Evolutionary conservation across 345 rosid genomes (phyloP).

Genomic region (Noccaea bulbosa): DNA sequence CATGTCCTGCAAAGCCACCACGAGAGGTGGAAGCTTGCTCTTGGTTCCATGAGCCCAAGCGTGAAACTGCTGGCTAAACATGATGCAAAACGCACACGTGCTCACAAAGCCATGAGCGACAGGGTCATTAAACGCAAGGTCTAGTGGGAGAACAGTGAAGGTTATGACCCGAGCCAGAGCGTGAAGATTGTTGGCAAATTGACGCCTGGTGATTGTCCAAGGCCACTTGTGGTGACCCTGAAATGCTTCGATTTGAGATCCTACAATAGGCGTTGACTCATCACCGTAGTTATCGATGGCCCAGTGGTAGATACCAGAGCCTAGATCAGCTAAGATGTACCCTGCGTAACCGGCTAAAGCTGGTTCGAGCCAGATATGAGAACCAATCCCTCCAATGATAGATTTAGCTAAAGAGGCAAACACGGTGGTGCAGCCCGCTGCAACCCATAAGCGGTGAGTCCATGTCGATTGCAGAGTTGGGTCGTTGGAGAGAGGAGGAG

Average conservation of each 20-base stretch:
- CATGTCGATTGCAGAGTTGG: constrained; percentile 68
- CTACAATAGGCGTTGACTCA: constrained; percentile 68
- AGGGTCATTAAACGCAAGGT: constrained; percentile 56
- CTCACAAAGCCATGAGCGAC: constrained; percentile 59
- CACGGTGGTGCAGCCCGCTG: constrained; percentile 69
- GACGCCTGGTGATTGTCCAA: constrained; percentile 81
- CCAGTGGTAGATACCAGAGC: constrained; percentile 95
- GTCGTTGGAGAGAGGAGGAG: constrained; percentile 51
- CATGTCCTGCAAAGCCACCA: constrained; percentile 68
- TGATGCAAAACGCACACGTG: constrained; percentile 65
- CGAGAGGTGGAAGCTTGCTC: constrained; percentile 73
- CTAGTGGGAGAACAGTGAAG: constrained; percentile 64
- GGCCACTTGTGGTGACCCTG: constrained; percentile 96
- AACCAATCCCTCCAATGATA: constrained; percentile 46
- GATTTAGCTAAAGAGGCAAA: constrained; percentile 65
- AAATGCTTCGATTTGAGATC: constrained; percentile 82
- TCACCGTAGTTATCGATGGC: constrained; percentile 88
- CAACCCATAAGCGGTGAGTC: constrained; percentile 77
- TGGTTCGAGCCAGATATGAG: constrained; percentile 64
- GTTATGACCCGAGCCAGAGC: constrained; percentile 64
- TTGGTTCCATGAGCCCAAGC: constrained; percentile 96
- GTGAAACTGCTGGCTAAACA: constrained; percentile 94
- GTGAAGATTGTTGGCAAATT: constrained; percentile 87
- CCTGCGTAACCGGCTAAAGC: constrained; percentile 68
- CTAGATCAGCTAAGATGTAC: constrained; percentile 77